Base-by-base conservation (phyloP, 73 alveolate genomes). In the Loxodes magnus region DNA sequence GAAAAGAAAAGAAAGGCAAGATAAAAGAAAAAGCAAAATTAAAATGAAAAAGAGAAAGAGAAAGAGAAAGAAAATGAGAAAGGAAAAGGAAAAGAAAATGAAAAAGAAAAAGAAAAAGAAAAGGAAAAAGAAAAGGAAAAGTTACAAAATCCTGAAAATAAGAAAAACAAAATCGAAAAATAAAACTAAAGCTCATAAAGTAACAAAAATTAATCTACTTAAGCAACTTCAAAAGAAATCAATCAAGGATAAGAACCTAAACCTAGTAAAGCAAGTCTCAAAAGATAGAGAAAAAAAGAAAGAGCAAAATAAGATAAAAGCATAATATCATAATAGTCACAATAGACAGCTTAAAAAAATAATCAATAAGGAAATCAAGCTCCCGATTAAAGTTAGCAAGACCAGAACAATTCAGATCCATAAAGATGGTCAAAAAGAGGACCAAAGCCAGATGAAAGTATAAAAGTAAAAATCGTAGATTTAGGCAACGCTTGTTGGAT, bases 401-500 rank as follows among this genome's bases (percentile, higher is more conserved):
- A 12, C 14, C 43, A 33, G 43, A 12, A 12, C 14, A 33, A n/a
- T 33, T 1, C 43, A 33, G 2, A 2, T 33, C 2, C 43, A 12
- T n/a, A 16, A 33, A 33, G 43, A 33, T 1, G 14, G 43, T 33
- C 43, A 9, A 48, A 60, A 48, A 29, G 43, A 35, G 64, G 42
- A 9, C 63, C 52, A 4, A 23, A 19, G 3, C 4, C 56, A 27
- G 33, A 55, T 35, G 79, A 56, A 30, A 73, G 74, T 63, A 74
- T 84, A 33, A 39, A 51, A 44, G 77, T 84, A 4, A 86, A 89
- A 64, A 82, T 89, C 50, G 85, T 90, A 33, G 95, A 89, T 56
- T 67, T 89, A 65, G 95, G 96, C 22, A 89, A 89, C 39, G 98
- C 90, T n/a, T 89, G 98, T 67, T 89, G 92, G 94, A 76, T 82